Percentiles rank a stretch among this genome's conserved stretches.
These are phyloP conservation scores for Rhizopogon sp. DNA, from an alignment of 768 basidiomycete species.

Conservation along the genomic window DNA sequence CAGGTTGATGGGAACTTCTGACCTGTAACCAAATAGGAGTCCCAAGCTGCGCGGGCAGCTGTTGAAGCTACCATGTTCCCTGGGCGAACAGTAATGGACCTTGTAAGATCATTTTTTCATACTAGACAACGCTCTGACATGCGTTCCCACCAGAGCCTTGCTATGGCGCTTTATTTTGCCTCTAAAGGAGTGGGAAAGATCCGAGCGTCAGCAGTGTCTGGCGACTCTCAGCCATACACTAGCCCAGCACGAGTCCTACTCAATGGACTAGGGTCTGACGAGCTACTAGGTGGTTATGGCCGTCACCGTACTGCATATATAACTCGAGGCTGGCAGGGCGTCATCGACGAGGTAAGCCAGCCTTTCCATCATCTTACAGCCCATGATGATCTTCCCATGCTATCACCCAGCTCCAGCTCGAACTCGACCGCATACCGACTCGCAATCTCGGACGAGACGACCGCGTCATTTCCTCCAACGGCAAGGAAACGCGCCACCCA, in stretches of 20 bases:
- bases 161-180: conserved; percentile 90
- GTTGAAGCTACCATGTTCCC: conserved; percentile 79
- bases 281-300: conserved; percentile 90
- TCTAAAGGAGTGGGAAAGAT: conserved; percentile 72
- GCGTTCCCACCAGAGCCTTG: conserved; percentile 62
- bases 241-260: conserved; percentile 80
- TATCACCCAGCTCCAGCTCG: conserved; percentile 70
- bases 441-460: conserved; percentile 95
- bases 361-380: neutral
- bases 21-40: conserved; percentile 47
- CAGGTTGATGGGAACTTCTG: neutral
- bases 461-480: conserved; percentile 85
- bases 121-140: conserved; percentile 3
- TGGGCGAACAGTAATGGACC: conserved; percentile 81
- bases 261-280: conserved; percentile 92
- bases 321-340: conserved; percentile 63
- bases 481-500: conserved; percentile 89
- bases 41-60: conserved; percentile 43
- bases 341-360: conserved; percentile 69
- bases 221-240: conserved; percentile 41
- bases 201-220: conserved; percentile 30
- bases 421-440: conserved; percentile 80
- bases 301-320: conserved; percentile 78
- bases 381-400: neutral
- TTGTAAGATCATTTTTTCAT: conserved; percentile 43